A percentile compares a stretch with the other conserved stretches of the same genome.
Evolutionary conservation across 1,284 basidiomycete genomes (phyloP).

Genomic region (Athelia psychrophila): DNA sequence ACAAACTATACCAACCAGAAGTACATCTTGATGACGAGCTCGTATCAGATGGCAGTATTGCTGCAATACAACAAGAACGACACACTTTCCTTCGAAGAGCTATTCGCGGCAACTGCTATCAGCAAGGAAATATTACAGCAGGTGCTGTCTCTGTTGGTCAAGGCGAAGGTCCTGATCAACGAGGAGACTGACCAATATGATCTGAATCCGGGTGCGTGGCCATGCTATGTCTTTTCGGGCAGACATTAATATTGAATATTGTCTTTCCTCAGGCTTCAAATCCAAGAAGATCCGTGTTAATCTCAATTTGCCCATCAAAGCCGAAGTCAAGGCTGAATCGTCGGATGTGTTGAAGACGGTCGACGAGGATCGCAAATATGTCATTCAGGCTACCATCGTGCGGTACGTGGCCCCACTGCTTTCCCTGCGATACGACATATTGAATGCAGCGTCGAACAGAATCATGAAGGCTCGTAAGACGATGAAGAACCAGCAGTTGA

Average conservation of each 20-base stretch:
- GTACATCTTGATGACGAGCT: constrained; percentile 93
- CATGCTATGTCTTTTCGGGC: no score
- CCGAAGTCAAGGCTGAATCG: constrained; percentile 91
- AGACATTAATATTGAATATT: no score
- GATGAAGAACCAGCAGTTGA: constrained; percentile 93
- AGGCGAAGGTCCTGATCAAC: constrained; percentile 87
- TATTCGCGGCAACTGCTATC: constrained; percentile 82
- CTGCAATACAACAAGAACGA: constrained; percentile 94
- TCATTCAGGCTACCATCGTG: constrained; percentile 97
- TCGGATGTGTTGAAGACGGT: constrained; percentile 93
- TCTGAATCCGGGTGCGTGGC: constrained; percentile 80
- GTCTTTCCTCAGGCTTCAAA: constrained; percentile 71
- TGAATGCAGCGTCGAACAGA: constrained; percentile 34
- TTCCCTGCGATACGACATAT: not conserved
- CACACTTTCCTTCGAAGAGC: constrained; percentile 78
- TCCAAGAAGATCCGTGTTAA: constrained; percentile 97
- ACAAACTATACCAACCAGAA: constrained; percentile 93
- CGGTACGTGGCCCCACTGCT: constrained; percentile 49
- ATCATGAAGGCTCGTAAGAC: constrained; percentile 99
- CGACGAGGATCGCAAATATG: constrained; percentile 96
- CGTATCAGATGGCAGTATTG: constrained; percentile 94
- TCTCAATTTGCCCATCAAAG: constrained; percentile 92
- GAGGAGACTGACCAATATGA: constrained; percentile 89
- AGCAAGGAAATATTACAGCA: constrained; percentile 83
- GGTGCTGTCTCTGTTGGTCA: constrained; percentile 81